Percentiles rank a stretch among this genome's conserved stretches.
Evolutionary conservation across 805 yeast species (phyloP).

Genomic region (Saccharomyces kudriavzevii): DNA sequence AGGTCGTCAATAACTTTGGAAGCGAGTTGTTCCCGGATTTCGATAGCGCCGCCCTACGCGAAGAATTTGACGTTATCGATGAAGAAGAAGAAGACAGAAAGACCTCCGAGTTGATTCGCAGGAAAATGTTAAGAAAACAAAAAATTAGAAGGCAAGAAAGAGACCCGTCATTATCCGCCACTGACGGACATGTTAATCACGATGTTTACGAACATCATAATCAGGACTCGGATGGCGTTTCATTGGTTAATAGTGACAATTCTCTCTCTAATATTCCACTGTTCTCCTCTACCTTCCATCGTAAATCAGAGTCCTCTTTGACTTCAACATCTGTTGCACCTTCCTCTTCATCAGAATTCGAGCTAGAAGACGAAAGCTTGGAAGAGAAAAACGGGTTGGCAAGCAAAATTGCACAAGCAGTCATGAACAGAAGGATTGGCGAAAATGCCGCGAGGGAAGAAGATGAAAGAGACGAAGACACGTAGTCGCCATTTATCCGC

Average conservation of each 20-base stretch:
- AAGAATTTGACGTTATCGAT: constrained; percentile 11
- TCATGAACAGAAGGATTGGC: constrained; percentile 17
- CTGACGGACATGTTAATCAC: not conserved
- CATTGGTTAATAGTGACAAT: constrained; percentile 30
- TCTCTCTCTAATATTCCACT: constrained; percentile 35
- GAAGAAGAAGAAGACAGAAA: constrained; percentile 32
- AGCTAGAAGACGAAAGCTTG: constrained; percentile 5
- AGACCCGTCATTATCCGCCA: not conserved
- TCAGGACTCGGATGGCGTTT: constrained; percentile 41
- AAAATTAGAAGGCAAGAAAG: constrained; percentile 6
- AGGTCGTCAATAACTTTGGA: constrained; percentile 70
- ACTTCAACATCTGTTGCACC: constrained; percentile 18
- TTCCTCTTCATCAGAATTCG: constrained; percentile 24
- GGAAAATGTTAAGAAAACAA: constrained; percentile 28
- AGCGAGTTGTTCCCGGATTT: constrained; percentile 84
- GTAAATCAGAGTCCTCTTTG: constrained; percentile 22
- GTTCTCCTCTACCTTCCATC: constrained; percentile 35
- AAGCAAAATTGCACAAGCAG: constrained; percentile 22
- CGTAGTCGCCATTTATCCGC: not conserved
- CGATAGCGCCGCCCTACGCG: constrained; percentile 34
- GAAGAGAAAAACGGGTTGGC: constrained; percentile 9
- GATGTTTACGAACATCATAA: constrained; percentile 32
- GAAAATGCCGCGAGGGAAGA: not conserved
- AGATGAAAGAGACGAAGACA: not conserved
- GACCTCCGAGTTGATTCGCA: constrained; percentile 32